Evolutionary conservation across 306 rosid genomes (phyloP).

Genomic region (Cajanus cajan): DNA sequence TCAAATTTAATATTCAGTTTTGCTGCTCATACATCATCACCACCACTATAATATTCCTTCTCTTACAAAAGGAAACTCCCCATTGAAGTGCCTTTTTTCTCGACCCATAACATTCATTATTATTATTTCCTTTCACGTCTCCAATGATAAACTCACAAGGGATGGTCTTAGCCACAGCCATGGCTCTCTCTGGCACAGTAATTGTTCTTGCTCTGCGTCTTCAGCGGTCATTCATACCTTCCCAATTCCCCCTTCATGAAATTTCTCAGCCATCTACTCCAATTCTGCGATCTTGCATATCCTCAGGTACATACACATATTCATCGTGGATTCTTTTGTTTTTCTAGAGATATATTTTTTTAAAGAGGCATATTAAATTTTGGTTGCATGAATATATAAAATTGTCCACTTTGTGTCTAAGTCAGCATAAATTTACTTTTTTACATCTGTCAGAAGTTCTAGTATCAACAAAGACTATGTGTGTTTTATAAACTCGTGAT

Average conservation of each 20-base stretch:
- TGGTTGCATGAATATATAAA: no score
- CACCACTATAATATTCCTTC: neutral
- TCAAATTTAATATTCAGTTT: neutral
- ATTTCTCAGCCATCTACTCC: neutral
- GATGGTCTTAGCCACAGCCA: neutral
- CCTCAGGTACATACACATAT: neutral
- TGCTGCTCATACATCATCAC: neutral
- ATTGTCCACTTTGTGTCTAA: no score
- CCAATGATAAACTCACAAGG: constrained; percentile 1
- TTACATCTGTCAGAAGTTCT: no score
- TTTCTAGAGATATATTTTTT: no score
- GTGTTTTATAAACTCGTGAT: no score
- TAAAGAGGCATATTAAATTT: no score
- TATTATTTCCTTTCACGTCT: neutral
- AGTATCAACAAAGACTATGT: no score
- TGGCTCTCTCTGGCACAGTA: neutral
- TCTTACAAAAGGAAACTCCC: neutral
- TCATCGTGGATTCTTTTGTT: neutral
- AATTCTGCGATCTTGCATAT: constrained; percentile 3
- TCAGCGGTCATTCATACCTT: neutral
- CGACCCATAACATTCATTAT: neutral
- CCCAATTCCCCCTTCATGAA: neutral
- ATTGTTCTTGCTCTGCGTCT: neutral
- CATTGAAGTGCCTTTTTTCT: neutral
- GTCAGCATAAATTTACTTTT: no score